Base-by-base conservation (phyloP, 2,329 filamentous ascomycete species). In the Claviceps arundinis region DNA sequence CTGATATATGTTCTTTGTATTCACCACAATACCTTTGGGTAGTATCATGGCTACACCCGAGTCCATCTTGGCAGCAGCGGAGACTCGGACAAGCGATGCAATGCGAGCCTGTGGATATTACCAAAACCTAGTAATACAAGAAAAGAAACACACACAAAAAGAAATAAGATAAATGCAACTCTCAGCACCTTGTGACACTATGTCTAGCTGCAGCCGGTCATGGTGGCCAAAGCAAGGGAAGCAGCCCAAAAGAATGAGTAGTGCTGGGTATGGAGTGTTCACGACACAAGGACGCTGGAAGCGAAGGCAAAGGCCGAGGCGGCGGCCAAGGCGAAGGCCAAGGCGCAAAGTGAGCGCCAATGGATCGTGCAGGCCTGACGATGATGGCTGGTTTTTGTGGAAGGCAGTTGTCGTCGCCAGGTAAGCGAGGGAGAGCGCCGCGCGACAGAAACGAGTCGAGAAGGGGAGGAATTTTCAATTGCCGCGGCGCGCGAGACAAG, bases 11-110 rank as follows among this genome's bases (percentile, higher is more conserved):
- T 70, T 67, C 37, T 66, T 65, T 8, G 70, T 72, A 64, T 81
- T 82, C 48, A 71, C 70, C 54, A 82, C 70, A 55, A 82, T 73
- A 61, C 78, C 79, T 61, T 75, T 75, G 19, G 79, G 79, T 61
- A 82, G 59, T 38, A 78, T 70, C 64, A 73, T 69, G 40, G 68
- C 64, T 58, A 68, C 60, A 41, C 60, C 63, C 49, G 63, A 56
- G 54, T 68, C 65, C 67, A 70, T 69, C 26, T 54, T 37, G 42
- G 19, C 42, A 24, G n/a, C 52, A 47, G 46, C 50, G 16, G 44
- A 43, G 17, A n/a, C 9, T 24, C 22, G 22, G 17, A n/a, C 37
- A 41, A 16, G 37, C 16, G 34, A 24, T 42, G 30, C 17, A 19
- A 43, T 5, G 3, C 14, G 19, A 22, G 17, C 19, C 37, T 30